Conservation (phyloP, 1,139 yeast species). For the Scheffersomyces titani region DNA sequence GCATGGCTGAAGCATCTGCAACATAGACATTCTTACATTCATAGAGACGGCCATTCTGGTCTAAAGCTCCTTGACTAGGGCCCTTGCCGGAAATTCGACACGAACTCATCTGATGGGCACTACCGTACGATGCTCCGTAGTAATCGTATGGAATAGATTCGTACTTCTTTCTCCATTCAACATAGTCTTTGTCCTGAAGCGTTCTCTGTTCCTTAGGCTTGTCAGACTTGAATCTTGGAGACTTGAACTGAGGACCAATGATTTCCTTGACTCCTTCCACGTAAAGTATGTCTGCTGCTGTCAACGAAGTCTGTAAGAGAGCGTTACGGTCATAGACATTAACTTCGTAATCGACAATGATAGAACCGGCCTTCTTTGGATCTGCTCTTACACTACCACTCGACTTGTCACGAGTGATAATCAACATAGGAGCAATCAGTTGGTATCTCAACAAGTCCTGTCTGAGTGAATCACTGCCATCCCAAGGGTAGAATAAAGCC, state of each 20-base stretch:
- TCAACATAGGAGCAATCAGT: conserved; percentile 41
- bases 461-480: conserved; percentile 34
- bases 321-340: conserved; percentile 47
- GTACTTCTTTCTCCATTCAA: conserved; percentile 41
- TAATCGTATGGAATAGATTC: conserved; percentile 27
- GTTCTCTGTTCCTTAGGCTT: conserved; percentile 45
- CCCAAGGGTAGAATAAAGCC: conserved; percentile 47
- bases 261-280: conserved; percentile 54
- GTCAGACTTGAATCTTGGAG: conserved; percentile 39
- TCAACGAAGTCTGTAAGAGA: conserved; percentile 39
- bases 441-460: conserved; percentile 40
- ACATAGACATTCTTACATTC: conserved; percentile 57
- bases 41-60: conserved; percentile 48
- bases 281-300: conserved; percentile 49
- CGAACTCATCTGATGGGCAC: conserved; percentile 64
- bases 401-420: conserved; percentile 51
- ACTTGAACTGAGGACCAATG: conserved; percentile 37
- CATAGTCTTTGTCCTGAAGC: conserved; percentile 48
- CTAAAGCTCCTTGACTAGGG: conserved; percentile 51
- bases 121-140: conserved; percentile 42
- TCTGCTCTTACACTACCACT: conserved; percentile 44
- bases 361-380: conserved; percentile 35
- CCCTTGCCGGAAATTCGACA: conserved; percentile 58
- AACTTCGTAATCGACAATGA: conserved; percentile 42
- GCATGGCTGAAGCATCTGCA: conserved; percentile 59